Evolutionary conservation across 1,139 yeast genomes (phyloP), one percentile per base, ranked within the genome.

Genomic region (Hyphopichia khmerensis): DNA sequence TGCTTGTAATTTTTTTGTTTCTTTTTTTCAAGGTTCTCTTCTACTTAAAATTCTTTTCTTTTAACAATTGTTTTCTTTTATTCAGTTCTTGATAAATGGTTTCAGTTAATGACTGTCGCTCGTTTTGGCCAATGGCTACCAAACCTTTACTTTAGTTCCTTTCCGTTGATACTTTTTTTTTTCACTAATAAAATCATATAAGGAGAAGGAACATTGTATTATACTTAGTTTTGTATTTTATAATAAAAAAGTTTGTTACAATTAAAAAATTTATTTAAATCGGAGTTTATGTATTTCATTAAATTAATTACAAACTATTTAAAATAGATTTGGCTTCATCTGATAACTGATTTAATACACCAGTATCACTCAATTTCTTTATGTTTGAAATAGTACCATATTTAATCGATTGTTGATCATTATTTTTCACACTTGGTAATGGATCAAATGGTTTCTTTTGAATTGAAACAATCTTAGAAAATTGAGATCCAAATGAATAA

Each of bases 401-500:
- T 46, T 61, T 67, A 34, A 73, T 68, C 15, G 63, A 53, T 21
- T 49, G 53, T 40, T 53, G 57, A 48, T 72, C 77, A 41, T 64
- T 72, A 50, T 55, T 69, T 39, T 61, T 62, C 9, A 74, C 50
- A 19, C 55, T 68, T 1, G 82, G 74, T 29, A 82, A 63, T 2
- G 97, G 96, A 60, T 93, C 97, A 51, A 79, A 75, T 6, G 82
- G 73, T 48, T 75, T 77, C 15, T 67, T 64, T 33, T 79, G 72
- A 38, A 91, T 82, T 2, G 88, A 77, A 2, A 78, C 79, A 46
- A 93, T 70, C 56, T 79, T 83, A 38, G 95, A 87, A 62, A 80
- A 93, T 40, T 83, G 81, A 0, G 96, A 84, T 2, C 98, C 98
- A 65, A 90, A 93, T 1, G 95, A 73, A 23, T 79, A 61, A 35